Evolutionary conservation across 2,329 filamentous ascomycete species (phyloP).

Genomic region (Trichoderma citrinoviride): DNA sequence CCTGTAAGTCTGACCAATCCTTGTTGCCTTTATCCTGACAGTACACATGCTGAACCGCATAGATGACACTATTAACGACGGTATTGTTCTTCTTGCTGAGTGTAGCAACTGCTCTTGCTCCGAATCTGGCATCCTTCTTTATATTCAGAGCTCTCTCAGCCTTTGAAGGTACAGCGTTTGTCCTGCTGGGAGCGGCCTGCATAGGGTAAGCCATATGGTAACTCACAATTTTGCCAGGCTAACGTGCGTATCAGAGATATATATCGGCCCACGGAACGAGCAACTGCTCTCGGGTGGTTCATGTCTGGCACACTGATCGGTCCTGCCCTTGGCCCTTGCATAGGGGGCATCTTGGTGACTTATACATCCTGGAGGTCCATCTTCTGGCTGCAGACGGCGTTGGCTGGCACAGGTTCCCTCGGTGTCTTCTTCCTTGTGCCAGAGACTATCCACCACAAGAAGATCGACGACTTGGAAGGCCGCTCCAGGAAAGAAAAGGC

Average conservation of each 20-base stretch:
- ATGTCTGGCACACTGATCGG: constrained; percentile 68
- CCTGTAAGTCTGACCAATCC: constrained; percentile 43
- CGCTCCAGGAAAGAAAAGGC: constrained; percentile 49
- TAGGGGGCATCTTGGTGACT: constrained; percentile 75
- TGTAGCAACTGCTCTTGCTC: constrained; percentile 69
- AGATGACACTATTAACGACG: constrained; percentile 53
- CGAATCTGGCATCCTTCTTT: constrained; percentile 69
- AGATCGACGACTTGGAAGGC: constrained; percentile 59
- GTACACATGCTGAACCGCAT: neutral
- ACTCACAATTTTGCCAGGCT: neutral
- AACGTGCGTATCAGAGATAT: constrained; percentile 47
- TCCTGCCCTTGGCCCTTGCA: constrained; percentile 66
- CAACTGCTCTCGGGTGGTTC: constrained; percentile 72
- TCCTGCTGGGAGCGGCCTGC: constrained; percentile 68
- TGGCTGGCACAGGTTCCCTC: constrained; percentile 58
- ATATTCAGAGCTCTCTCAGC: constrained; percentile 72
- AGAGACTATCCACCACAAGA: constrained; percentile 68
- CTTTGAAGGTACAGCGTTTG: constrained; percentile 71
- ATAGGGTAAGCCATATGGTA: constrained; percentile 51
- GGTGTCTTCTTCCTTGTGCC: constrained; percentile 66
- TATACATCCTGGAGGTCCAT: constrained; percentile 71
- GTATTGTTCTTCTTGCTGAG: constrained; percentile 65
- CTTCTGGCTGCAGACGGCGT: constrained; percentile 72
- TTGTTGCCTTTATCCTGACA: neutral
- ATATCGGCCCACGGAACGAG: constrained; percentile 65